phyloP scores from a whole-genome alignment of 2,329 filamentous ascomycete genomes.

The Calonectria henricotiae region DNA sequence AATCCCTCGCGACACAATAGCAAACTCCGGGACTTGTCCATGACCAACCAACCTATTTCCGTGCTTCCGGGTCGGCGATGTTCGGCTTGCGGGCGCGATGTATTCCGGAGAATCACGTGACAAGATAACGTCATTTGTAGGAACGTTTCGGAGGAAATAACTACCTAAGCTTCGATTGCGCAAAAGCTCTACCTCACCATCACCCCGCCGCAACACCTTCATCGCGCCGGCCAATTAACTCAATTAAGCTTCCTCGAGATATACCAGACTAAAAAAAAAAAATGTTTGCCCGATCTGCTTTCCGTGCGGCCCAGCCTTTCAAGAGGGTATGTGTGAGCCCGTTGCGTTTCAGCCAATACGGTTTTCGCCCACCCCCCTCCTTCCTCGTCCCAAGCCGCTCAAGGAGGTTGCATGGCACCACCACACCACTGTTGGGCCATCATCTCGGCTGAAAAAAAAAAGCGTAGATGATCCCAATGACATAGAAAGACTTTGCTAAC shows the following conservation, averaged over 20 bases:
- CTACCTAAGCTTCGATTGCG: slow-evolving; percentile 31
- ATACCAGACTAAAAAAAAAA: slow-evolving; percentile 51
- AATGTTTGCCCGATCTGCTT: slow-evolving; percentile 79
- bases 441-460: not conserved
- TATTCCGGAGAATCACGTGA: slow-evolving; percentile 34
- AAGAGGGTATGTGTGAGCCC: slow-evolving; percentile 72
- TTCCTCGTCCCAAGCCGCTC: slow-evolving; percentile 26
- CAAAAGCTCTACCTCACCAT: slow-evolving; percentile 37
- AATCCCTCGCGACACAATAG: slow-evolving; percentile 15
- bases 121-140: slow-evolving; percentile 35
- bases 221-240: slow-evolving; percentile 43
- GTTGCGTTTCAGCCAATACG: not conserved
- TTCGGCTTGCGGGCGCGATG: slow-evolving; percentile 25
- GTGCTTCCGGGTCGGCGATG: slow-evolving; percentile 32
- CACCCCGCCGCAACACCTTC: slow-evolving; percentile 38
- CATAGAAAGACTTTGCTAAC: slow-evolving; percentile 39
- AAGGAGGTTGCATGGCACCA: slow-evolving; percentile 30
- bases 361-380: slow-evolving; percentile 24
- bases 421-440: slow-evolving; percentile 12
- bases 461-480: slow-evolving; percentile 1
- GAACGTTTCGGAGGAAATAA: slow-evolving; percentile 25
- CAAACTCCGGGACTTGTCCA: not conserved
- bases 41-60: slow-evolving; percentile 28
- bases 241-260: slow-evolving; percentile 47
- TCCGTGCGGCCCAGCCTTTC: slow-evolving; percentile 77